A percentile compares a stretch with the other conserved stretches of the same genome.
These are phyloP conservation scores for Prunus dulcis DNA, from an alignment of 306 rosid genomes.

Conservation along the genomic window DNA sequence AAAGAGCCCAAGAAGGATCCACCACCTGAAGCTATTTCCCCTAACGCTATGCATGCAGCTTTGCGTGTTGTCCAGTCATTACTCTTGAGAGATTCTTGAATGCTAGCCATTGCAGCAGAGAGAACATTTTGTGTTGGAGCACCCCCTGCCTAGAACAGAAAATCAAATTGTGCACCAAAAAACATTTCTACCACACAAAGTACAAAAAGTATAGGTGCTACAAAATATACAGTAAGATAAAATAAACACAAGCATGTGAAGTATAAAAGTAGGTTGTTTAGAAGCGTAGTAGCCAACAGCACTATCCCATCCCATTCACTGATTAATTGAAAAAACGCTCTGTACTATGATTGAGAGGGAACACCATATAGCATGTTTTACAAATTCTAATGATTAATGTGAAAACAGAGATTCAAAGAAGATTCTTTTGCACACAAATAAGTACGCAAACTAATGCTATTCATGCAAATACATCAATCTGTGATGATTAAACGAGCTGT, in stretches of 20 bases:
- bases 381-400: not conserved
- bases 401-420: not conserved
- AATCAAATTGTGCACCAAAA: not conserved
- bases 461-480: not conserved
- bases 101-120: conserved; percentile 51
- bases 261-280: not conserved
- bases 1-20: conserved; percentile 49
- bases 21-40: conserved; percentile 57
- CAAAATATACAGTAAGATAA: not conserved
- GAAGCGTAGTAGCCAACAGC: not conserved
- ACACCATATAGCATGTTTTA: not conserved
- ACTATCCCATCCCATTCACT: not conserved
- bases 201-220: not conserved
- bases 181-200: not conserved
- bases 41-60: conserved; percentile 73
- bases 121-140: conserved; percentile 60
- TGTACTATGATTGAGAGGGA: not conserved
- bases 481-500: too few relatives aligned
- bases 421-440: not conserved
- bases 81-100: conserved; percentile 65
- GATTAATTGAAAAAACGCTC: not conserved
- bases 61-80: conserved; percentile 87
- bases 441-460: not conserved
- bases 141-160: conserved; percentile 62
- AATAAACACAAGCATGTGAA: not conserved